These are phyloP conservation scores for Mortierella antarctica DNA, from an alignment of 192 early-diverging fungal genomes.

Conservation along the genomic window DNA sequence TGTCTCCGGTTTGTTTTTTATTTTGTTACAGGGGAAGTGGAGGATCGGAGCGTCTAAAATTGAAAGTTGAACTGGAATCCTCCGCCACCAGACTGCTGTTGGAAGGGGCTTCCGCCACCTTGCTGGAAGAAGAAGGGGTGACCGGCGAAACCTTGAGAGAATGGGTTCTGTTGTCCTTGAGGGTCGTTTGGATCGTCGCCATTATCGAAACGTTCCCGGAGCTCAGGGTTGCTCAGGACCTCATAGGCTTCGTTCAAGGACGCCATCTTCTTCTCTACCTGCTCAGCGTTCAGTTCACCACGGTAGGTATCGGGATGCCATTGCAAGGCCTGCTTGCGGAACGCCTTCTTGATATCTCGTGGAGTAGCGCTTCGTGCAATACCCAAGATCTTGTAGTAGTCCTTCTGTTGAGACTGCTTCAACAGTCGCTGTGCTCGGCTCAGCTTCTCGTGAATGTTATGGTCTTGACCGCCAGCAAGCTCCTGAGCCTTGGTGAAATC, in stretches of 20 bases:
- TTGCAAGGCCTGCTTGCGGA: conserved; percentile 86
- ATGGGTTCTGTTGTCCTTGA: conserved; percentile 58
- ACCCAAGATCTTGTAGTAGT: conserved; percentile 97
- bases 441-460: conserved; percentile 64
- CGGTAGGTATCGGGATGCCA: conserved; percentile 87
- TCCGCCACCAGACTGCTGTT: conserved; percentile 37
- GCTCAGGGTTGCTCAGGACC: conserved; percentile 77
- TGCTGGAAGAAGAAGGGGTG: conserved; percentile 65
- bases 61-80: conserved; percentile 59
- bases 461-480: conserved; percentile 63
- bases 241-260: conserved; percentile 95
- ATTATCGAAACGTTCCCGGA: conserved; percentile 74
- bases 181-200: conserved; percentile 86
- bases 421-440: conserved; percentile 69
- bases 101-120: conserved; percentile 58
- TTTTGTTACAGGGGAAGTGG: too few relatives aligned
- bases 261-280: conserved; percentile 90
- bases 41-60: conserved; percentile 16
- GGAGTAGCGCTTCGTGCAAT: conserved; percentile 78
- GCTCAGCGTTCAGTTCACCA: conserved; percentile 80
- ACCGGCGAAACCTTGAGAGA: conserved; percentile 63
- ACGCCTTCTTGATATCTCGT: conserved; percentile 93
- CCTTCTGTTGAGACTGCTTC: conserved; percentile 71
- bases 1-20: too few relatives aligned
- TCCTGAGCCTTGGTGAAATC: conserved; percentile 82